Base-by-base conservation (phyloP, 1,139 yeast genomes). In the Hansenula lynferdii region DNA sequence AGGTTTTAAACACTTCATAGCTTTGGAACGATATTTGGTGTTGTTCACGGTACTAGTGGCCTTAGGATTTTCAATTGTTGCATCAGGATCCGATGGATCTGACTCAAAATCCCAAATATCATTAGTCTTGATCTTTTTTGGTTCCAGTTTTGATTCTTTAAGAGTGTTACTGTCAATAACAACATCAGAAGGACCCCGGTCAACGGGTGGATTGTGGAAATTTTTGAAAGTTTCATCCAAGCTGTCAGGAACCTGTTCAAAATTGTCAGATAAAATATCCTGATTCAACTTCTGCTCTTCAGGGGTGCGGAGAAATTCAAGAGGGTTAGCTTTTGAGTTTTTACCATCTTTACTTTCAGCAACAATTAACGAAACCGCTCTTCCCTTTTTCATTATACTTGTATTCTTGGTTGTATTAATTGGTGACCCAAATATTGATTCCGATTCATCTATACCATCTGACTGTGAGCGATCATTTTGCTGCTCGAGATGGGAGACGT, bases 21-120 rank as follows among this genome's bases (percentile, higher is more conserved):
- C 34, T 31, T 45, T 48, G 2, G 45, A 25, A 21, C 28, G 40
- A n/a, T 22, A 29, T 8, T 19, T 19, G 4, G 20, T 14, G 3
- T 28, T 40, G 4, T 35, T 34, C 3, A 30, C 26, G 3, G 34
- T 36, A 18, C 22, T 36, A 4, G 26, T 16, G 4, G 32, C 31
- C 14, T 39, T 14, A 8, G 18, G 20, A 22, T 29, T 25, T 8
- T 16, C n/a, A 10, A 28, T 26, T 15, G 18, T 18, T 5, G 27
- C 25, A 28, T 35, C 43, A 3, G 21, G 28, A 33, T 39, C 42
- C 1, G 42, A 39, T 3, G 34, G 34, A 35, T 39, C 42, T 2
- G 43, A 41, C 14, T 45, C 47, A 26, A 51, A 41, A 29, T 48
- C 53, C 56, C 56, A 51, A 24, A 48, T 40, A 35, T 51, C 56